Percentiles rank a stretch among this genome's conserved stretches.
These are phyloP conservation scores for Termitomyces eurrhizus DNA, from an alignment of 768 basidiomycete species.

Conservation along the genomic window DNA sequence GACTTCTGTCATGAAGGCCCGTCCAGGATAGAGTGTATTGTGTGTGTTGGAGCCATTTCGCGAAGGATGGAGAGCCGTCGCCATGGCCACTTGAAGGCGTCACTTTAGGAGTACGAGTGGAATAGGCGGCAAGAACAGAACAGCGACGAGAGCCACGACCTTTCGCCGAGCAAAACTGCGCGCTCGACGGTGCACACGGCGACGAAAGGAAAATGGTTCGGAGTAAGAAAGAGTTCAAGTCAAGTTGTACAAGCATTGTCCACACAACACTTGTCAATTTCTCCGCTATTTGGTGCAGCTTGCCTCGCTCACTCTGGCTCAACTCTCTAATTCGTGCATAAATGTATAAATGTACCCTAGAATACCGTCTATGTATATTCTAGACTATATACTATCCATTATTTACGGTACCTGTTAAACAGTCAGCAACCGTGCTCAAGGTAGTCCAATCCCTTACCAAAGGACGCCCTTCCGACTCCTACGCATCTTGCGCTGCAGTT, in stretches of 20 bases:
- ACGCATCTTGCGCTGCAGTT: conserved; percentile 95
- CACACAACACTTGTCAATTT: conserved; percentile 16
- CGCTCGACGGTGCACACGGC: not conserved
- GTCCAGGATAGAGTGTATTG: conserved; percentile 39
- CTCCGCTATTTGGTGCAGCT: conserved; percentile 13
- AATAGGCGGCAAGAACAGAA: conserved; percentile 1
- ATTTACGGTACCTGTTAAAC: conserved; percentile 53
- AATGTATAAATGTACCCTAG: conserved; percentile 3
- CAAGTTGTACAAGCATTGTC: not conserved
- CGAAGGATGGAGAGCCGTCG: conserved; percentile 45
- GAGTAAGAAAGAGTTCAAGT: not conserved
- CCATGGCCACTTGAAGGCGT: conserved; percentile 29
- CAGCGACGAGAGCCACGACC: not conserved
- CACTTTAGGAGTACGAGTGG: conserved; percentile 16
- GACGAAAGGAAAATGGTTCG: not conserved
- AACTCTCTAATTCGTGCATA: not conserved
- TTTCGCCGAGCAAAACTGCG: not conserved
- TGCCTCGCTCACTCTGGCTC: conserved; percentile 6
- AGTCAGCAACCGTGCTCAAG: conserved; percentile 3
- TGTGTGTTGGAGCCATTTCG: conserved; percentile 37
- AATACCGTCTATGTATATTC: conserved; percentile 9
- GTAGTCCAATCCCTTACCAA: conserved; percentile 51
- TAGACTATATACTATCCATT: conserved; percentile 13
- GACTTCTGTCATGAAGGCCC: conserved; percentile 53
- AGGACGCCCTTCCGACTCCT: conserved; percentile 80